phyloP scores from a whole-genome alignment of 2,329 filamentous ascomycete genomes.

The Diaporthe nobilis region DNA sequence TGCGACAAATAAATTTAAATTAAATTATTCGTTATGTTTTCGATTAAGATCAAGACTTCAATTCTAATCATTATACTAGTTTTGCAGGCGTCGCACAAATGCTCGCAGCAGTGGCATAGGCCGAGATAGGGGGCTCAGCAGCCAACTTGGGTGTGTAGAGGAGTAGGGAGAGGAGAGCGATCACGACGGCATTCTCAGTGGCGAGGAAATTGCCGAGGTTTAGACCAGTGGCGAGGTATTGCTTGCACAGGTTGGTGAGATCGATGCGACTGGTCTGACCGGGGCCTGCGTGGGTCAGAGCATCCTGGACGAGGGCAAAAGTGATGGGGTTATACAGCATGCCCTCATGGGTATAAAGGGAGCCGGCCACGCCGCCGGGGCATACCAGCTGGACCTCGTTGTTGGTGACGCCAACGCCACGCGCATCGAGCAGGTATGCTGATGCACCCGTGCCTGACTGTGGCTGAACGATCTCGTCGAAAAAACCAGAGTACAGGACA shows the following conservation, averaged over 20 bases:
- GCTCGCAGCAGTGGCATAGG: background rate
- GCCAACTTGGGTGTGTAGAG: background rate
- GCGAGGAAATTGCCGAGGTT: constrained; percentile 2
- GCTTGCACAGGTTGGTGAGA: constrained; percentile 15
- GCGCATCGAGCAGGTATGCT: constrained; percentile 57
- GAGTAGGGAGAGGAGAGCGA: background rate
- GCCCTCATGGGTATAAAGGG: constrained; percentile 64
- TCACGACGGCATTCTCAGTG: constrained; percentile 9
- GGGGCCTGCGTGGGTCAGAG: constrained; percentile 57
- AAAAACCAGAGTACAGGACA: constrained; percentile 60
- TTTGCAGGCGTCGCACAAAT: background rate
- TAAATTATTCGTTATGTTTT: no score
- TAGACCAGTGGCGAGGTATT: constrained; percentile 31
- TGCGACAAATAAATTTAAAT: no score
- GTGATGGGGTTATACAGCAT: constrained; percentile 64
- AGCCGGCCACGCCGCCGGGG: constrained; percentile 56
- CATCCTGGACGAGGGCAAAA: constrained; percentile 60
- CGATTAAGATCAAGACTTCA: no score
- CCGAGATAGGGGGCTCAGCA: background rate
- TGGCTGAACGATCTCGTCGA: constrained; percentile 67
- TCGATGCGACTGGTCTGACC: background rate
- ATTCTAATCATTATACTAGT: no score
- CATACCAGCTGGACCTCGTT: constrained; percentile 64
- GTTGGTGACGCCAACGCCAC: constrained; percentile 62
- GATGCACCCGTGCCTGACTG: constrained; percentile 62